Conservation (phyloP, 805 yeast species). For the Spathaspora boniae region DNA sequence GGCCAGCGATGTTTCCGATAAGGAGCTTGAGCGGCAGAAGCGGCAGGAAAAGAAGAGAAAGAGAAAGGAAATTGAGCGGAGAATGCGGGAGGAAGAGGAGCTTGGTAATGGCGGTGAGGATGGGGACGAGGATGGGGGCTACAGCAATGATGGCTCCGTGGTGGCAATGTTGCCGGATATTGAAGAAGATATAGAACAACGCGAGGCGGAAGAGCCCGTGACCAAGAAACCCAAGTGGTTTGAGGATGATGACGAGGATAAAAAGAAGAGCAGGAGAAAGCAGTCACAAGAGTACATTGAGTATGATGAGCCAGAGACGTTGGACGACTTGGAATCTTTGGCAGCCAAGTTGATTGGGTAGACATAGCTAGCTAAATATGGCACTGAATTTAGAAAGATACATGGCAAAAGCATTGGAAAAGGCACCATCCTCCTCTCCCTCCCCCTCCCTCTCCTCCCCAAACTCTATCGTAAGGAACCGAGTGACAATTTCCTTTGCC, state of each 20-base stretch:
- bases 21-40: slow-evolving; percentile 70
- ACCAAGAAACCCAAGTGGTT: slow-evolving; percentile 50
- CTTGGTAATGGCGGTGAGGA: slow-evolving; percentile 33
- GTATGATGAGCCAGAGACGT: slow-evolving; percentile 81
- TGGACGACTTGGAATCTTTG: slow-evolving; percentile 91
- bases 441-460: not conserved
- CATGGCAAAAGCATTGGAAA: not conserved
- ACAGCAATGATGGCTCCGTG: slow-evolving; percentile 17
- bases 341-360: slow-evolving; percentile 50
- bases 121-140: slow-evolving; percentile 13
- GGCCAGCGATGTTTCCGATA: slow-evolving; percentile 72
- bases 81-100: slow-evolving; percentile 40
- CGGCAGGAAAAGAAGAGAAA: slow-evolving; percentile 84
- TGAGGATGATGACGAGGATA: slow-evolving; percentile 28
- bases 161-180: slow-evolving; percentile 34
- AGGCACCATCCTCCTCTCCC: not conserved
- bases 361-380: slow-evolving; percentile 5
- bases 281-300: slow-evolving; percentile 59
- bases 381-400: not conserved
- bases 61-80: slow-evolving; percentile 74
- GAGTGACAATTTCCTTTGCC: slow-evolving; percentile 7
- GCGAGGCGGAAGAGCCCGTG: slow-evolving; percentile 28
- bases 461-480: slow-evolving; percentile 6
- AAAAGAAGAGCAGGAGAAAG: slow-evolving; percentile 16
- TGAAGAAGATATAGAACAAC: slow-evolving; percentile 44